These are phyloP conservation scores for Trichoderma erinaceum DNA, from an alignment of 495 filamentous ascomycete genomes.

Conservation along the genomic window DNA sequence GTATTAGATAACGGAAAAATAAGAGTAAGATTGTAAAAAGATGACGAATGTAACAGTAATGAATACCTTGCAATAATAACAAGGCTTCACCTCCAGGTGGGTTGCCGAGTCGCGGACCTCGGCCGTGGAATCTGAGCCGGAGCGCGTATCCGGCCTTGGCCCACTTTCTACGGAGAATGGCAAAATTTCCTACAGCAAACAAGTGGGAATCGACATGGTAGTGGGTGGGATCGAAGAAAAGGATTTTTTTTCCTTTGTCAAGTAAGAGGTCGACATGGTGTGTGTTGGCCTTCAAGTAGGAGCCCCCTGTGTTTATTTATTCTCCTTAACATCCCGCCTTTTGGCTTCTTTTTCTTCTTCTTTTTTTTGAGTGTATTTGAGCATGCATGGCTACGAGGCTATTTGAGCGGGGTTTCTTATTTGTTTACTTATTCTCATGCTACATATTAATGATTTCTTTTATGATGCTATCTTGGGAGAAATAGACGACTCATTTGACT, in stretches of 20 bases:
- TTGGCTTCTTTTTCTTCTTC: not conserved
- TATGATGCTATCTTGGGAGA: not conserved
- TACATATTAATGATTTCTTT: not conserved
- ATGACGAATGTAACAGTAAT: not conserved
- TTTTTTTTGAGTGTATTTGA: not conserved
- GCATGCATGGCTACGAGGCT: not conserved
- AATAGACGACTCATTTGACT: not conserved
- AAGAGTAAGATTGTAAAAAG: too few relatives aligned
- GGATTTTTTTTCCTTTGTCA: not conserved
- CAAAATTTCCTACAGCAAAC: not conserved
- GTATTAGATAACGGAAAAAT: too few relatives aligned
- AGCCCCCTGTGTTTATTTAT: not conserved
- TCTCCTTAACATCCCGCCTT: not conserved
- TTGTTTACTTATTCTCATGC: not conserved
- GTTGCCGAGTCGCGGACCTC: not conserved
- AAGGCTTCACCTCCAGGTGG: not conserved
- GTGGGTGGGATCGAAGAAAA: not conserved
- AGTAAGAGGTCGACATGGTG: not conserved
- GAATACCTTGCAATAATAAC: not conserved
- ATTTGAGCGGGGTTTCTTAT: not conserved
- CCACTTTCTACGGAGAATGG: constrained; percentile 5
- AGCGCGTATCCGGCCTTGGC: not conserved
- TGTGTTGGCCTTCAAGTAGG: constrained; percentile 6
- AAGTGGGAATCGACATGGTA: not conserved
- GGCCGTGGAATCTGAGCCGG: constrained; percentile 6